A percentile compares a stretch with the other conserved stretches of the same genome.
Conservation (phyloP, 352 stramenopile species). For the Globisporangium camurandrum region DNA sequence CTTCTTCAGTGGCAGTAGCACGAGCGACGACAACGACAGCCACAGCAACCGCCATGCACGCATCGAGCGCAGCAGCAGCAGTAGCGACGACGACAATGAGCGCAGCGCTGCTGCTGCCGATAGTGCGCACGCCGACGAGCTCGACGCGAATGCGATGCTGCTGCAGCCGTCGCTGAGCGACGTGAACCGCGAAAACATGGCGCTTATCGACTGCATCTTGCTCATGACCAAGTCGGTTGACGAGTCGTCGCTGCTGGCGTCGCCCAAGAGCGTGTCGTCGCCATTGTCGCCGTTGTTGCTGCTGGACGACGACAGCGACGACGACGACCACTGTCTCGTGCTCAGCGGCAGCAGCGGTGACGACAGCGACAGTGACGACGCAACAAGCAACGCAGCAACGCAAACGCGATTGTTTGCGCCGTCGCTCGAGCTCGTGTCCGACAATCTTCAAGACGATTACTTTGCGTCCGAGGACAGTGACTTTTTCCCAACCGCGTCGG, state of each 20-base stretch:
- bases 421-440: slow-evolving; percentile 61
- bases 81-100: slow-evolving; percentile 8
- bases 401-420: slow-evolving; percentile 21
- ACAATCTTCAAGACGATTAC: slow-evolving; percentile 68
- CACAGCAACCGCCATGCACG: neutral
- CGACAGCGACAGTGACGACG: slow-evolving; percentile 26
- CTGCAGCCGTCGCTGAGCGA: neutral
- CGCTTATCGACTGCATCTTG: slow-evolving; percentile 69
- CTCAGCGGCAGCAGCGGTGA: slow-evolving; percentile 7
- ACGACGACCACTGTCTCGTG: slow-evolving; percentile 22
- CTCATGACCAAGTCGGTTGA: slow-evolving; percentile 69
- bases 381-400: slow-evolving; percentile 11
- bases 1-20: slow-evolving; percentile 12
- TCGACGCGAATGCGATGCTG: neutral
- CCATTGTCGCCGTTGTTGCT: slow-evolving; percentile 35
- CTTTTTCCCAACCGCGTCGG: slow-evolving; percentile 28
- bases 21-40: too few relatives aligned
- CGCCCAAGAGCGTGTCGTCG: slow-evolving; percentile 54
- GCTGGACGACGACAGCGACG: slow-evolving; percentile 40
- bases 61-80: neutral
- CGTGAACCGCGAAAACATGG: slow-evolving; percentile 50
- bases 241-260: slow-evolving; percentile 43
- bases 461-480: slow-evolving; percentile 62
- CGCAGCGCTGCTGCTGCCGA: neutral
- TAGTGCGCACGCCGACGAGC: neutral